Percentiles rank a stretch among this genome's conserved stretches.
phyloP scores from a whole-genome alignment of 148 eudicot genomes.

The Rhododendron griersonianum region DNA sequence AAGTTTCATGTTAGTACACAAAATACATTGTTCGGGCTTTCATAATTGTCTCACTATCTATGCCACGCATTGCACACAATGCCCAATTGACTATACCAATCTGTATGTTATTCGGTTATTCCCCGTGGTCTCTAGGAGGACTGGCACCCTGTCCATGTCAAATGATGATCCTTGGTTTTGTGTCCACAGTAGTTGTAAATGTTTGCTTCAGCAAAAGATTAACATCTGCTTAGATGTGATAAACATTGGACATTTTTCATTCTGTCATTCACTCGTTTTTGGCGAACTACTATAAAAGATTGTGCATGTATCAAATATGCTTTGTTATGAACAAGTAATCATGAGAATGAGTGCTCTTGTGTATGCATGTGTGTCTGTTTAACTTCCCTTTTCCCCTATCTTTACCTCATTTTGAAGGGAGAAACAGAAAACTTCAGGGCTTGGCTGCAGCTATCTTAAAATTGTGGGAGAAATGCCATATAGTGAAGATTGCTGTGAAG shows the following conservation, averaged over 20 bases:
- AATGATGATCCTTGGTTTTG: background rate
- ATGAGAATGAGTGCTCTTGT: background rate
- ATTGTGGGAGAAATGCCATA: conserved; percentile 82
- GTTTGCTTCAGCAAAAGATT: background rate
- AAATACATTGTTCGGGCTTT: background rate
- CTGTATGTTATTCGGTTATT: background rate
- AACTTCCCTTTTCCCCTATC: background rate
- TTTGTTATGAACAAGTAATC: background rate
- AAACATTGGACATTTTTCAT: background rate
- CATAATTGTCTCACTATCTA: background rate
- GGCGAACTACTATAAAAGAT: too few species aligned
- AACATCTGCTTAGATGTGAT: background rate
- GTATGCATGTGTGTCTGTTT: background rate
- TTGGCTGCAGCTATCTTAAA: conserved; percentile 83
- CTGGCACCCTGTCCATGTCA: background rate
- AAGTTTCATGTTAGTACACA: background rate
- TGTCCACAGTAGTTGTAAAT: background rate
- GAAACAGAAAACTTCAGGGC: conserved; percentile 91
- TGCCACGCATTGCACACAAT: background rate
- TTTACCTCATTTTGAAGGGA: conserved; percentile 48
- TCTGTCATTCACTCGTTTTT: background rate
- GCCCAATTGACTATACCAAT: background rate
- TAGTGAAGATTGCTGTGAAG: conserved; percentile 87
- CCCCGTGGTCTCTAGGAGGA: background rate
- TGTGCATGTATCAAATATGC: background rate